These are phyloP conservation scores for Hanseniaspora nectarophila DNA, from an alignment of 805 yeast species.

Conservation along the genomic window DNA sequence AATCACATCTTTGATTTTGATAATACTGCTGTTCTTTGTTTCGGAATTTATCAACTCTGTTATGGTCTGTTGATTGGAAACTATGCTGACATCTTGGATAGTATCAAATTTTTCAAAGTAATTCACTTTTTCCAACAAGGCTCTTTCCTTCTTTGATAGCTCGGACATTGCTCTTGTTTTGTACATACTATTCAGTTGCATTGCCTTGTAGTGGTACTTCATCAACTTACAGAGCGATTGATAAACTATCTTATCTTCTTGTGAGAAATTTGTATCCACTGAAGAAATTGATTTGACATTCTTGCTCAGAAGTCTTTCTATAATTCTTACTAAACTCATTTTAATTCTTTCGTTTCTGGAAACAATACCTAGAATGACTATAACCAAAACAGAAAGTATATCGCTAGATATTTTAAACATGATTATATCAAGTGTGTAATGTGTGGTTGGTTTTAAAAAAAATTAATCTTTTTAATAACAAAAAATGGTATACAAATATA, in stretches of 20 bases:
- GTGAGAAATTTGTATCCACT: background rate
- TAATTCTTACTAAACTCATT: background rate
- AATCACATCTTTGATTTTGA: background rate
- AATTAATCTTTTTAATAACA: too few relatives aligned
- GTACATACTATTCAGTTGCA: conserved; percentile 3
- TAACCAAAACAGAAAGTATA: background rate
- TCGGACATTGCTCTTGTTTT: conserved; percentile 3
- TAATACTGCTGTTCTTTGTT: background rate
- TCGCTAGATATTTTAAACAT: background rate
- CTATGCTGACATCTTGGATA: background rate
- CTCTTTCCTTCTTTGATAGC: background rate
- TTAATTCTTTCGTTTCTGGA: conserved; percentile 1
- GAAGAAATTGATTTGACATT: background rate
- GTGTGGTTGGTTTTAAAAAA: background rate
- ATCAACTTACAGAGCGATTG: conserved; percentile 2
- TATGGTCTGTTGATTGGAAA: background rate
- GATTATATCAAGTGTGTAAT: background rate
- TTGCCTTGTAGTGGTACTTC: conserved; percentile 7
- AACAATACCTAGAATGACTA: background rate
- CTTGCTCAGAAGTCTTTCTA: background rate
- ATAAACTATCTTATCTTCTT: background rate
- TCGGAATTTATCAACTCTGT: background rate
- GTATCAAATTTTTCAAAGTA: conserved; percentile 5
- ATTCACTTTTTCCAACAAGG: background rate
- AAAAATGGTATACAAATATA: too few relatives aligned